Conservation (phyloP, 148 eudicot genomes). For the Chenopodium quinoa region DNA sequence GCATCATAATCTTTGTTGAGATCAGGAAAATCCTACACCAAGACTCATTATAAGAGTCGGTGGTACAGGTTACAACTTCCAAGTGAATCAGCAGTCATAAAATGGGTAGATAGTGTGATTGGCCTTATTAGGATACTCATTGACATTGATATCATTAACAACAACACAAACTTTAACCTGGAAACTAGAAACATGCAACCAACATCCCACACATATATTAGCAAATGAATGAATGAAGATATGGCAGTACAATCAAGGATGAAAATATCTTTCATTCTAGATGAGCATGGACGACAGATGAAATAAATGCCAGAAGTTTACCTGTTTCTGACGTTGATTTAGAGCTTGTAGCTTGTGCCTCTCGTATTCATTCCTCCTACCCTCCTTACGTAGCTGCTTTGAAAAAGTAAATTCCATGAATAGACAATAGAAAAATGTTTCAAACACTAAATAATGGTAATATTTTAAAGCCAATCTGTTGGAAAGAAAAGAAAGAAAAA, state of each 20-base stretch:
- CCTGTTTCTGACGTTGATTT: conserved; percentile 98
- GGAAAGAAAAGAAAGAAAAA: not conserved
- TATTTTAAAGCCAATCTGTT: not conserved
- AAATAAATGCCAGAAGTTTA: conserved; percentile 28
- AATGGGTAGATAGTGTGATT: not conserved
- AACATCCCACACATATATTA: not conserved
- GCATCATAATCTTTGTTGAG: not conserved
- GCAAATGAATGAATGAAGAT: not conserved
- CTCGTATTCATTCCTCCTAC: conserved; percentile 93
- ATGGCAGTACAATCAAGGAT: not conserved
- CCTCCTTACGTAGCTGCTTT: conserved; percentile 83
- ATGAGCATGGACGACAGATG: not conserved
- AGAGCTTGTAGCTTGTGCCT: conserved; percentile 93
- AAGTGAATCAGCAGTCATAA: not conserved
- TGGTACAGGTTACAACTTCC: not conserved
- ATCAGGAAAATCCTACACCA: not conserved
- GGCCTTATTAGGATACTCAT: not conserved
- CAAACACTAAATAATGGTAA: not conserved
- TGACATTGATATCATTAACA: not conserved
- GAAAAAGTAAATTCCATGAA: conserved; percentile 6
- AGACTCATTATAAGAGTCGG: not conserved
- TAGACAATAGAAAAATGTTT: not conserved
- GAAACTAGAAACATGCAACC: not conserved
- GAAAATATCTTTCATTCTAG: conserved; percentile 3
- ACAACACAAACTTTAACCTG: not conserved